Evolutionary conservation across 163 green algal genomes (phyloP), one percentile per base, ranked within the genome.

Genomic region (Chlamydomonas reinhardtii): DNA sequence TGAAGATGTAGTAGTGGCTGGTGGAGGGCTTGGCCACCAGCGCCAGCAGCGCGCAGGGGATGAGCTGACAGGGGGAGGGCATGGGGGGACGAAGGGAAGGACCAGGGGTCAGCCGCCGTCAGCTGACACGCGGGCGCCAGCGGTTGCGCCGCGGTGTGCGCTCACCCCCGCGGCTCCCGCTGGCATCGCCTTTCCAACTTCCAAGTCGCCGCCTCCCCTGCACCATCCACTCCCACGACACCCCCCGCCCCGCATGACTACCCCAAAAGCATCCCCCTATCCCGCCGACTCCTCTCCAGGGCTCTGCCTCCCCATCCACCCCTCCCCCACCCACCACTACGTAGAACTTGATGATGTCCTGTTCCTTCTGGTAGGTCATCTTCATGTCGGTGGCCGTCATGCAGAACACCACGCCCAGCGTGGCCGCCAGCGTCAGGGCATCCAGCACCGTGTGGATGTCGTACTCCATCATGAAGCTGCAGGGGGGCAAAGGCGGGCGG

Each of bases 381-480:
- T 89, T 92, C 59, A 99, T 94, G 22, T 94, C 79, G 22, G 87
- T 91, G 22, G 92, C 82, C 15, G 91, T 79, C 90, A 99, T 96
- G 79, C 88, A 96, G 86, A 95, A 98, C 64, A 99, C 93, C 17
- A 99, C 97, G 79, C 91, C 97, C 56, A 84, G 77, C 2, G 98
- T 99, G 43, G 95, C 97, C 5, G 92, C 72, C 43, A 99, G 93
- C 17, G 98, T 99, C 27, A 98, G 79, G 8, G 92, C 84, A 87
- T 99, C 98, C 59, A 99, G 90, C 20, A 99, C 65, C 2, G 98
- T 99, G 94, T 99, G 98, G 74, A 99, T 97, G 91, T 99, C 97
- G 88, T 99, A 99, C 94, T 99, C 98, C 97, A 99, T 99, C 94
- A 99, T 97, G 88, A 99, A 97, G 91, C 95, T 98, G 91, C 77